Evolutionary conservation across 1,139 yeast genomes (phyloP).

Genomic region (Scheffersomyces insectosa): DNA sequence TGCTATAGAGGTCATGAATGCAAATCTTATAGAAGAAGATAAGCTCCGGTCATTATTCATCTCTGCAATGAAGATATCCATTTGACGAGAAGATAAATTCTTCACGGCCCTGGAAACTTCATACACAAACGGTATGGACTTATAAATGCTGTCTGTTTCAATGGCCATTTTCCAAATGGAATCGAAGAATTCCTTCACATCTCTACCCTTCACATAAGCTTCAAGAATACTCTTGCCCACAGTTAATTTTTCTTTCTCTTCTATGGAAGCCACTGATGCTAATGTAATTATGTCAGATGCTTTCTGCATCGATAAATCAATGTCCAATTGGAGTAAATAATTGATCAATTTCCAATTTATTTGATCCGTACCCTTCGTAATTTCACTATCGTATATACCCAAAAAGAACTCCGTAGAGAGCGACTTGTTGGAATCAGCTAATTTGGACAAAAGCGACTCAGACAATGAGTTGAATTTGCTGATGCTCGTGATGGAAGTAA

Average conservation of each 20-base stretch:
- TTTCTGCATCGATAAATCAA: conserved; percentile 48
- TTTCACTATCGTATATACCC: conserved; percentile 30
- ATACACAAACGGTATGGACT: conserved; percentile 27
- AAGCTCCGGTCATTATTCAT: conserved; percentile 13
- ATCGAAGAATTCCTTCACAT: conserved; percentile 49
- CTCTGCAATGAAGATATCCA: conserved; percentile 23
- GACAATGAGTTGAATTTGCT: conserved; percentile 33
- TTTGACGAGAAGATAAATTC: conserved; percentile 49
- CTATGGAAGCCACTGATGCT: conserved; percentile 9
- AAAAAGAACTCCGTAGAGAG: conserved; percentile 49
- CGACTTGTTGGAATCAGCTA: conserved; percentile 36
- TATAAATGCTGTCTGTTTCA: conserved; percentile 23
- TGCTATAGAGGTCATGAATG: conserved; percentile 37
- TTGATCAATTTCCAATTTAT: conserved; percentile 47
- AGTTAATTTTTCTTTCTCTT: conserved; percentile 7
- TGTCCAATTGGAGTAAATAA: conserved; percentile 48
- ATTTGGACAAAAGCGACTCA: conserved; percentile 36
- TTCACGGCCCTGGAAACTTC: conserved; percentile 41
- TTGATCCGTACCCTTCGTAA: conserved; percentile 10
- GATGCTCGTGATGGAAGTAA: conserved; percentile 30
- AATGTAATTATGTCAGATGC: conserved; percentile 27
- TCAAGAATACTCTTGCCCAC: conserved; percentile 44
- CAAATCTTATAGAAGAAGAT: conserved; percentile 10
- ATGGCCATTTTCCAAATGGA: conserved; percentile 45
- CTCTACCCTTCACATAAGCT: conserved; percentile 61